A percentile compares a stretch with the other conserved stretches of the same genome.
phyloP scores from a whole-genome alignment of 768 basidiomycete species.

The Hemileccinum rubropunctum region DNA sequence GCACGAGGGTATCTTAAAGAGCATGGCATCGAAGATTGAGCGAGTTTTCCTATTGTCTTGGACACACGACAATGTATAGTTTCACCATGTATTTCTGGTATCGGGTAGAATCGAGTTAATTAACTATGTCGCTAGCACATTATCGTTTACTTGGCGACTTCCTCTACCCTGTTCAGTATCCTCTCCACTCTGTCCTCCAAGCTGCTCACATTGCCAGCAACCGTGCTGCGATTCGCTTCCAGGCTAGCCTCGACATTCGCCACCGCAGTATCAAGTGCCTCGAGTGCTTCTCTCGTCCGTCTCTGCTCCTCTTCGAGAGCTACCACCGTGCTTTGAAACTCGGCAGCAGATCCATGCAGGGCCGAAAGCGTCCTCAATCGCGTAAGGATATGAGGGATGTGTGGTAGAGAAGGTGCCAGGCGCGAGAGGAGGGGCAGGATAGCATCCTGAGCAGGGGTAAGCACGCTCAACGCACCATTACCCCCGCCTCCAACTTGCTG shows the following conservation, averaged over 20 bases:
- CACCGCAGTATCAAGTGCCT: constrained; percentile 68
- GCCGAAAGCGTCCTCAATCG: constrained; percentile 81
- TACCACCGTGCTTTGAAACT: constrained; percentile 67
- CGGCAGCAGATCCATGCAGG: constrained; percentile 78
- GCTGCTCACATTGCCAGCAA: constrained; percentile 70
- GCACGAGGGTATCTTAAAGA: constrained; percentile 40
- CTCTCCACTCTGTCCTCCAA: constrained; percentile 59
- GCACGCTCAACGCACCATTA: constrained; percentile 11
- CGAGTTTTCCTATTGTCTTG: background rate
- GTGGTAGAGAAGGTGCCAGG: constrained; percentile 69
- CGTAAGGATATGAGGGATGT: constrained; percentile 86
- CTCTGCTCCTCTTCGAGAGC: constrained; percentile 72
- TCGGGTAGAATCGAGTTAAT: constrained; percentile 1
- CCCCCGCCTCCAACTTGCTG: constrained; percentile 8
- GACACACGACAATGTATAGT: background rate
- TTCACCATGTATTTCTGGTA: background rate
- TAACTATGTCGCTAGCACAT: background rate
- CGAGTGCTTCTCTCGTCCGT: constrained; percentile 57
- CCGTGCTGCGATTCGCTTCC: constrained; percentile 64
- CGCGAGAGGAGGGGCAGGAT: constrained; percentile 67
- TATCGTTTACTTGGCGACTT: constrained; percentile 21
- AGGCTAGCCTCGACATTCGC: constrained; percentile 73
- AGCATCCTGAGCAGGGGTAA: constrained; percentile 50
- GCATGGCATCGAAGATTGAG: constrained; percentile 20
- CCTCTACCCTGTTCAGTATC: constrained; percentile 44